Evolutionary conservation across 331 rosid species (phyloP), one percentile per base, ranked within the genome.

Genomic region (Phaseolus coccineus): DNA sequence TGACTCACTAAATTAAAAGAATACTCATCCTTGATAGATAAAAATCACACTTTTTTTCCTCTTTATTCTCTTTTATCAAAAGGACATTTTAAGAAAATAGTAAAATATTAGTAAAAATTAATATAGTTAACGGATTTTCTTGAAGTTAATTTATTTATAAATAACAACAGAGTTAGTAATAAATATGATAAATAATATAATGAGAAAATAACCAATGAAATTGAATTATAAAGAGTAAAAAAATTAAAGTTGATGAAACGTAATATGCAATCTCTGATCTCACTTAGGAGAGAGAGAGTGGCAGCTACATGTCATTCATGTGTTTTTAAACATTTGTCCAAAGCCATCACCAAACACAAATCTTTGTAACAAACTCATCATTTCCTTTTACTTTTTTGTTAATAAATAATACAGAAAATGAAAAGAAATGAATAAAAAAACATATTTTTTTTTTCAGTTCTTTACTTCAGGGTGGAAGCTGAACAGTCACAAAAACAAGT

Each of bases 311-410:
- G 88, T 72, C 71, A 7, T 40, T 80, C 91, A 73, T 46, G 87
- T 77, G 83, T 70, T 73, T 19, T 53, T 51, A 28, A 28, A 28
- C 12, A 39, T 30, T 61, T 44, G n/a, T 25, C 58, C 40, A 35
- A 67, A 68, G 55, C n/a, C 67, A 81, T 47, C 63, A 70, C 73
- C 67, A 71, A 81, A 79, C 77, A 59, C 83, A 76, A 81, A 66
- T 42, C 47, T 44, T 8, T 76, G 75, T 80, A 84, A 89, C 89
- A 75, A 85, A 78, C 90, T 81, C 85, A 88, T 88, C 61, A 82
- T 84, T 82, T 56, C 46, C 6, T 13, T 39, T n/a, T 12, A 0
- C 16, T 1, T 30, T 4, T 56, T 13, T n/a, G 40, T 40, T 24
- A 5, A 40, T 40, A 61, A 62, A 22, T 33, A 15, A 1, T 31